Evolutionary conservation across 78 protist species (phyloP).

Genomic region (Dictyostelium intermedium): DNA sequence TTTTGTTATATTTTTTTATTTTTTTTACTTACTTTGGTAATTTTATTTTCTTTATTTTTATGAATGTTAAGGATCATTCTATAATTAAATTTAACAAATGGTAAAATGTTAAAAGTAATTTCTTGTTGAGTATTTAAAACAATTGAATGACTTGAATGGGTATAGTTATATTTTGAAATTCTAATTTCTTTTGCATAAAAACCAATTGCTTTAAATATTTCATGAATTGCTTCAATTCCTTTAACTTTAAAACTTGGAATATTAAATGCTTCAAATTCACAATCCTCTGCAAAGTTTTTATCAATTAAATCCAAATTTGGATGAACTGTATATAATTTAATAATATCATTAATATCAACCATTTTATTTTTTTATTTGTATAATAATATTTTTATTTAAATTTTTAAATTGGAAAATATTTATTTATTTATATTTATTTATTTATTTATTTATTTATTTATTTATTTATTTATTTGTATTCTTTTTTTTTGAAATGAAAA

Average conservation of each 20-base stretch:
- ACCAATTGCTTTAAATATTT: constrained; percentile 43
- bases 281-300: constrained; percentile 19
- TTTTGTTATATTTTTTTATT: background rate
- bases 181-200: constrained; percentile 20
- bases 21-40: constrained; percentile 16
- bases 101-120: background rate
- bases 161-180: background rate
- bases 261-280: constrained; percentile 31
- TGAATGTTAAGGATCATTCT: constrained; percentile 35
- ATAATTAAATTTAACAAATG: constrained; percentile 6
- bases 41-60: constrained; percentile 37
- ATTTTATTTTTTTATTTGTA: background rate
- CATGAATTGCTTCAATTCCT: constrained; percentile 37
- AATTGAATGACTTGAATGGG: background rate
- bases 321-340: constrained; percentile 7
- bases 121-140: constrained; percentile 18
- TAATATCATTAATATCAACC: constrained; percentile 48
- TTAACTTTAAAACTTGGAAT: constrained; percentile 33
- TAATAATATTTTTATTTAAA: background rate
- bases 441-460: background rate
- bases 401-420: no score
- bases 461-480: background rate
- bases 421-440: background rate
- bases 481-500: background rate
- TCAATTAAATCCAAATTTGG: constrained; percentile 38